phyloP scores from a whole-genome alignment of 2,329 filamentous ascomycete species.

The Fusarium robinianum region DNA sequence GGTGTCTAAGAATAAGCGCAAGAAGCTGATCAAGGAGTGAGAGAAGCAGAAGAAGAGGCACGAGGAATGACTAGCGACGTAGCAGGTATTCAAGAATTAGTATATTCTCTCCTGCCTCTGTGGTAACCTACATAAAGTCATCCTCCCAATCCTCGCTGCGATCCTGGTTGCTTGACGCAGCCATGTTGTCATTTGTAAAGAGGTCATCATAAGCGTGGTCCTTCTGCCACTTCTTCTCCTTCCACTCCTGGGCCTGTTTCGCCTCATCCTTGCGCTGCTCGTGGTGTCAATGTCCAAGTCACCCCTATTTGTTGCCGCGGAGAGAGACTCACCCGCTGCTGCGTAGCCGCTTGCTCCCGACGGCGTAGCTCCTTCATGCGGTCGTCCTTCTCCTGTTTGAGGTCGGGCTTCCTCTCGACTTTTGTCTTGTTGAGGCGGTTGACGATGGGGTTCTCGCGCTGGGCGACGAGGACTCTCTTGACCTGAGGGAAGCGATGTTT shows the following conservation, averaged over 20 bases:
- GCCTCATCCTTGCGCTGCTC: constrained; percentile 76
- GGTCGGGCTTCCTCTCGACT: constrained; percentile 83
- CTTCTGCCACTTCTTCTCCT: constrained; percentile 90
- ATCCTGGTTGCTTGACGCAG: constrained; percentile 81
- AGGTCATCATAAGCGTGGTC: constrained; percentile 98
- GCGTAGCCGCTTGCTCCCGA: constrained; percentile 66
- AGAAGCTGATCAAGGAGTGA: too few species aligned
- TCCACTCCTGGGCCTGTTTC: constrained; percentile 73
- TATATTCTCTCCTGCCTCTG: not conserved
- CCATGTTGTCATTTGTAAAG: constrained; percentile 81
- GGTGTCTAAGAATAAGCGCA: too few species aligned
- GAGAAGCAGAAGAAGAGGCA: too few species aligned
- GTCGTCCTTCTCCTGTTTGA: constrained; percentile 81
- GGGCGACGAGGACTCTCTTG: constrained; percentile 76
- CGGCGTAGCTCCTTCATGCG: constrained; percentile 71
- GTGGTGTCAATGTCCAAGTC: not conserved
- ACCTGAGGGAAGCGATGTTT: constrained; percentile 56
- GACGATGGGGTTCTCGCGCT: constrained; percentile 86
- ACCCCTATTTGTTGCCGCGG: not conserved
- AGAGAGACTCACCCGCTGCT: constrained; percentile 60
- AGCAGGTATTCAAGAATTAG: too few species aligned
- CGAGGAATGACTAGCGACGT: too few species aligned
- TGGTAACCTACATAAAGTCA: constrained; percentile 78
- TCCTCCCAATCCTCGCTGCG: constrained; percentile 77
- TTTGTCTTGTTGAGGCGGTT: constrained; percentile 99